Percentiles rank a stretch among this genome's conserved stretches.
These are phyloP conservation scores for Coniochaeta sp. DNA, from an alignment of 2,329 filamentous ascomycete species.

Conservation along the genomic window DNA sequence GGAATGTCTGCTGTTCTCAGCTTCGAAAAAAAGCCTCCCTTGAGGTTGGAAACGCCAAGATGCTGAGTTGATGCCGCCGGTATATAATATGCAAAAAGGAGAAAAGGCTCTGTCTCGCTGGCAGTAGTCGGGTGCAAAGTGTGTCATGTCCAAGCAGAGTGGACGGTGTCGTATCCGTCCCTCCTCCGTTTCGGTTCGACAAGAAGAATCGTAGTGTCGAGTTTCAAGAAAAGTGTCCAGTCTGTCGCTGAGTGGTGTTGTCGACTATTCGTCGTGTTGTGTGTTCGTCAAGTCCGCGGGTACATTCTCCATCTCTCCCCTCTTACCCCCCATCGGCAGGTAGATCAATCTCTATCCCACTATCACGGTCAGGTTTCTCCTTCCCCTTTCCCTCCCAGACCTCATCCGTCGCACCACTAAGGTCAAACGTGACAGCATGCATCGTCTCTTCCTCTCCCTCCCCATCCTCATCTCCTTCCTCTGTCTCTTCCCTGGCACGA, in stretches of 20 bases:
- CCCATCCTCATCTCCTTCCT: no score
- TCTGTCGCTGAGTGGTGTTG: constrained; percentile 3
- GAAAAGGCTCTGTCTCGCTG: no score
- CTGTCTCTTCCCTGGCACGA: constrained; percentile 18
- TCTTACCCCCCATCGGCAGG: constrained; percentile 29
- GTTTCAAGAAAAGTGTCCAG: constrained; percentile 2
- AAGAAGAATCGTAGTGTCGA: neutral
- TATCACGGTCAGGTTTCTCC: constrained; percentile 41
- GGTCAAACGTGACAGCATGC: constrained; percentile 7
- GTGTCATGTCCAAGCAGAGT: neutral
- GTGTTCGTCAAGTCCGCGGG: neutral
- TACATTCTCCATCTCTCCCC: neutral
- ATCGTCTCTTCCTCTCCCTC: constrained; percentile 22
- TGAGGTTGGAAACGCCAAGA: neutral
- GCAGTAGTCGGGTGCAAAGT: neutral
- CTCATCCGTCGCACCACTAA: constrained; percentile 21
- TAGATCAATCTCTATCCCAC: constrained; percentile 45
- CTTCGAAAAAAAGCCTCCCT: neutral
- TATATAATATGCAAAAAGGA: no score
- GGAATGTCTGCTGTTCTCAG: no score
- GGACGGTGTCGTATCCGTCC: no score
- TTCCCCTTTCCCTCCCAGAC: no score
- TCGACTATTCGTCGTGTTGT: constrained; percentile 4
- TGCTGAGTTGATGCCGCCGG: neutral
- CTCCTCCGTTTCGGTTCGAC: neutral